phyloP scores from a whole-genome alignment of 768 basidiomycete species.

The Hypsizygus marmoreus region DNA sequence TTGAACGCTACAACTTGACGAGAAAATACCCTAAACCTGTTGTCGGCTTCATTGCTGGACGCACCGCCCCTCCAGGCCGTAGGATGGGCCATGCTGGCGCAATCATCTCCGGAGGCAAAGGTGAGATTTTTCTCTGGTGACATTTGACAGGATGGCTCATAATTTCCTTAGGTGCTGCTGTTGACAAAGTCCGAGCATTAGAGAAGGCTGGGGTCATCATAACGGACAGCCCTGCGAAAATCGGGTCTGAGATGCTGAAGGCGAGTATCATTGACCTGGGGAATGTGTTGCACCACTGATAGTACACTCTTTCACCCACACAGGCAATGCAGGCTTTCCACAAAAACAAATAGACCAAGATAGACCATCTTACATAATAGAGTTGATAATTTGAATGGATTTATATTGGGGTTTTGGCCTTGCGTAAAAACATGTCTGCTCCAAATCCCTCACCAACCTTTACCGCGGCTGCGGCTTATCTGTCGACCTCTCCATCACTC shows the following conservation, averaged over 20 bases:
- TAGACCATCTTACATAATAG: constrained; percentile 26
- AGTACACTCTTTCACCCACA: constrained; percentile 9
- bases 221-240: constrained; percentile 93
- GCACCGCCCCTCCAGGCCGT: constrained; percentile 95
- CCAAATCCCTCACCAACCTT: constrained; percentile 42
- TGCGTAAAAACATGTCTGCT: constrained; percentile 23
- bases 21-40: constrained; percentile 88
- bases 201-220: constrained; percentile 92
- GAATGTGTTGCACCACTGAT: constrained; percentile 4
- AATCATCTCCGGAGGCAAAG: constrained; percentile 98
- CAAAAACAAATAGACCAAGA: constrained; percentile 50
- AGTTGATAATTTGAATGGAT: constrained; percentile 10
- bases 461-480: constrained; percentile 60
- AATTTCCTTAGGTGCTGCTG: constrained; percentile 67
- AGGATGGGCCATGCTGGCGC: constrained; percentile 99
- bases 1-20: constrained; percentile 91
- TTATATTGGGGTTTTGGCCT: not conserved
- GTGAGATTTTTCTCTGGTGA: constrained; percentile 36
- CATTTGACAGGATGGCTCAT: not conserved
- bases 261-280: constrained; percentile 39
- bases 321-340: constrained; percentile 72
- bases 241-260: constrained; percentile 88
- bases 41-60: constrained; percentile 96
- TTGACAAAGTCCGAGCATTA: constrained; percentile 90
- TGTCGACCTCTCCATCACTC: constrained; percentile 58